Conservation (phyloP, 768 basidiomycete genomes). For the Chiua virens region DNA sequence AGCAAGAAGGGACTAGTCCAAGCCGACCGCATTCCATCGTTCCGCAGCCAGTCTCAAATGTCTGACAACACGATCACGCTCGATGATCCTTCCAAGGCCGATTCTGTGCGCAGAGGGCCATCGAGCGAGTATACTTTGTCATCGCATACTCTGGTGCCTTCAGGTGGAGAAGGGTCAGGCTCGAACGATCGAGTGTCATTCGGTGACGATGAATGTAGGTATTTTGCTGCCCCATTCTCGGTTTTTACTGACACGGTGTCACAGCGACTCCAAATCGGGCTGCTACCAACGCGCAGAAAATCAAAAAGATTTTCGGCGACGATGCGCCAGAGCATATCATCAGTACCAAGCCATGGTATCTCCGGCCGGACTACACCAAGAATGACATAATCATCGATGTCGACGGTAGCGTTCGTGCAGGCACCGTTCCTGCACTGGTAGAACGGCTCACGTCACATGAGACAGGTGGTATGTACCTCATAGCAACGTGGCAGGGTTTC, state of each 20-base stretch:
- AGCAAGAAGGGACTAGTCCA: conserved; percentile 28
- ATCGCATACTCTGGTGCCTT: conserved; percentile 22
- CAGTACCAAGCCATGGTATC: conserved; percentile 73
- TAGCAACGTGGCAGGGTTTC: not conserved
- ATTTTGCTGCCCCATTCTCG: not conserved
- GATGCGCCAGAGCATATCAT: conserved; percentile 49
- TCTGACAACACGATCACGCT: conserved; percentile 35
- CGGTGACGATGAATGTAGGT: conserved; percentile 27
- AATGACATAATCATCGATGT: conserved; percentile 84
- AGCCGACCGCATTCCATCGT: conserved; percentile 25
- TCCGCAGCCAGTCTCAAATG: conserved; percentile 35
- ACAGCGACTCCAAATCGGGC: conserved; percentile 24
- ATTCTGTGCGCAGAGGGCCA: conserved; percentile 14
- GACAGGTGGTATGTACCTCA: conserved; percentile 61
- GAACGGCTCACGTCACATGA: conserved; percentile 92
- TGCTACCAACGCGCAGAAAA: conserved; percentile 48
- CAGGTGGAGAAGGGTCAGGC: conserved; percentile 15
- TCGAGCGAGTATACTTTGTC: conserved; percentile 28
- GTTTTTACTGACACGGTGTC: conserved; percentile 1
- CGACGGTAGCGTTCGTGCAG: conserved; percentile 82
- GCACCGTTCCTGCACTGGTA: conserved; percentile 81
- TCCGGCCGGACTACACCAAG: conserved; percentile 76
- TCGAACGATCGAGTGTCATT: conserved; percentile 21
- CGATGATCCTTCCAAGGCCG: conserved; percentile 23
- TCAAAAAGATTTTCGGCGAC: conserved; percentile 67